Percentiles rank a stretch among this genome's conserved stretches.
These are phyloP conservation scores for Keqinozyma sinolaborantium DNA, from an alignment of 1,139 yeast species.

Conservation along the genomic window DNA sequence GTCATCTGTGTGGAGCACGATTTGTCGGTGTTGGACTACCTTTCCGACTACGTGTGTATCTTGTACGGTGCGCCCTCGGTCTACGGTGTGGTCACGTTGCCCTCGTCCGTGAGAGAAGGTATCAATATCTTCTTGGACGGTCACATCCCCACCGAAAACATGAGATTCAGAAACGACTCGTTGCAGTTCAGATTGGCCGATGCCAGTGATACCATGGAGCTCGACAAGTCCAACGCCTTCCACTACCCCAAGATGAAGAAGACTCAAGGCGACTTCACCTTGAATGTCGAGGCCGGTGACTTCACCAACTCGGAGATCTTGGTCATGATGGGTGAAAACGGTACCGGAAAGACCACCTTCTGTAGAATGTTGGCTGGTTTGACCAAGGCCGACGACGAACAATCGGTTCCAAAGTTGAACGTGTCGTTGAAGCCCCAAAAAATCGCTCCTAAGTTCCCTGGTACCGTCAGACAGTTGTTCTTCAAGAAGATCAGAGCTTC, in stretches of 20 bases:
- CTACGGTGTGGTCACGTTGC: constrained; percentile 96
- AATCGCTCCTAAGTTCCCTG: constrained; percentile 97
- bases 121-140: constrained; percentile 97
- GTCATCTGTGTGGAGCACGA: constrained; percentile 98
- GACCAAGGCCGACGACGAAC: constrained; percentile 77
- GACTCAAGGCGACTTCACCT: constrained; percentile 94
- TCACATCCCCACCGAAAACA: constrained; percentile 92
- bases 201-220: constrained; percentile 72
- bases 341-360: constrained; percentile 98
- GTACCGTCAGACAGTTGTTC: constrained; percentile 96
- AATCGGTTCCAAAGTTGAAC: constrained; percentile 78
- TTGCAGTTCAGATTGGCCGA: constrained; percentile 93
- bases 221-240: constrained; percentile 78
- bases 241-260: constrained; percentile 77
- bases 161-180: constrained; percentile 94
- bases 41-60: constrained; percentile 94
- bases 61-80: constrained; percentile 97
- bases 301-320: constrained; percentile 95
- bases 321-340: constrained; percentile 99
- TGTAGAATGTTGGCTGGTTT: constrained; percentile 95
- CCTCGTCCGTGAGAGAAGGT: constrained; percentile 97
- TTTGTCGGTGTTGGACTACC: constrained; percentile 91
- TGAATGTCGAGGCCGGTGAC: constrained; percentile 78
- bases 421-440: constrained; percentile 98
- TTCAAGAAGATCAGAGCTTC: constrained; percentile 93